phyloP scores from a whole-genome alignment of 352 stramenopile genomes.

The Globisporangium nagaii region DNA sequence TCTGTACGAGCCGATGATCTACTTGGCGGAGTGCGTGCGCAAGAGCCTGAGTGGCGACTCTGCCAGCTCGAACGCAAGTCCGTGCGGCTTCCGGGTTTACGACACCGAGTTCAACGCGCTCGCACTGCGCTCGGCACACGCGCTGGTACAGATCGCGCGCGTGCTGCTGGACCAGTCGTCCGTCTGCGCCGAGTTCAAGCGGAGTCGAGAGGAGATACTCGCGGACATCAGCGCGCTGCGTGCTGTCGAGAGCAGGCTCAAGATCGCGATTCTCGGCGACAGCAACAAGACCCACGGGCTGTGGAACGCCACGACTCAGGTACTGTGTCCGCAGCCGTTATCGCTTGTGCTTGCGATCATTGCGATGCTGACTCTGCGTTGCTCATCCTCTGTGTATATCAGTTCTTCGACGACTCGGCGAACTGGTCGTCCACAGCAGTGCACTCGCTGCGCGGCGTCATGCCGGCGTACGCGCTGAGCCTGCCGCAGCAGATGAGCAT shows the following conservation, averaged over 20 bases:
- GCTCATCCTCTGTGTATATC: neutral
- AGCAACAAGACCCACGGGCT: slow-evolving; percentile 28
- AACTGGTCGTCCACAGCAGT: slow-evolving; percentile 15
- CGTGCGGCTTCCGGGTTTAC: slow-evolving; percentile 35
- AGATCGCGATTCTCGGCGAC: slow-evolving; percentile 37
- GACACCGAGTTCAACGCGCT: slow-evolving; percentile 83
- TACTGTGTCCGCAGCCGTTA: no score
- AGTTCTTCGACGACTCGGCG: slow-evolving; percentile 53
- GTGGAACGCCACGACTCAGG: slow-evolving; percentile 57
- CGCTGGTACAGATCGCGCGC: slow-evolving; percentile 57
- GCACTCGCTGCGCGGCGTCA: slow-evolving; percentile 49
- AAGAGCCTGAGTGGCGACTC: neutral
- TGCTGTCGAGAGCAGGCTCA: slow-evolving; percentile 20
- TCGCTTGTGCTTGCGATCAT: no score
- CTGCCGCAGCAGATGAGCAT: slow-evolving; percentile 51
- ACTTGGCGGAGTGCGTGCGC: slow-evolving; percentile 35
- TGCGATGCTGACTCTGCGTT: neutral
- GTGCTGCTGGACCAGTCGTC: slow-evolving; percentile 61
- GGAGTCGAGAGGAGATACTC: slow-evolving; percentile 36
- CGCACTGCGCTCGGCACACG: slow-evolving; percentile 52
- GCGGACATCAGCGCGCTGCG: slow-evolving; percentile 31
- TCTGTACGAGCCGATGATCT: slow-evolving; percentile 82
- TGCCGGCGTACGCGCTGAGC: slow-evolving; percentile 46
- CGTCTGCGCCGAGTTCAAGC: slow-evolving; percentile 40
- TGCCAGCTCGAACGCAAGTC: neutral